These are phyloP conservation scores for Asclepias syriaca DNA, from an alignment of 257 asterid genomes.

Conservation along the genomic window DNA sequence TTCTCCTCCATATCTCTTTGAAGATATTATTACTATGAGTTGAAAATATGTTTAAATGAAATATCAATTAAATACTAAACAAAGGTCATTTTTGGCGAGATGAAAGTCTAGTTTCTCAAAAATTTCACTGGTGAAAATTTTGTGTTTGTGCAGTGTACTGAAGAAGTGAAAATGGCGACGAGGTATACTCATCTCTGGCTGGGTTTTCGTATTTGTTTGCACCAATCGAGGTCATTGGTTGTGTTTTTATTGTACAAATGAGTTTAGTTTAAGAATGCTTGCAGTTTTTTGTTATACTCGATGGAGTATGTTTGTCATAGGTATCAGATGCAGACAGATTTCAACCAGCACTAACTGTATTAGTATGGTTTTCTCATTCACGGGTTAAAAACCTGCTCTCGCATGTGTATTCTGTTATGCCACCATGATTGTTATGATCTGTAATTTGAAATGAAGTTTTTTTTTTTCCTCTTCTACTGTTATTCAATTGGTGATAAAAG, in stretches of 20 bases:
- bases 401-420: neutral
- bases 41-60: neutral
- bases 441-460: neutral
- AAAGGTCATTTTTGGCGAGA: neutral
- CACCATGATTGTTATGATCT: neutral
- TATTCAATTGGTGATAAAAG: neutral
- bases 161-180: conserved; percentile 27
- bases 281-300: neutral
- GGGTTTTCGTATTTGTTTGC: conserved; percentile 12
- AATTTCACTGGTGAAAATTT: conserved; percentile 2
- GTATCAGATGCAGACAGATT: neutral
- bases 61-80: neutral
- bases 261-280: neutral
- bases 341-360: neutral
- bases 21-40: neutral
- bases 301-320: conserved; percentile 7
- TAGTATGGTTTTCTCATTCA: neutral
- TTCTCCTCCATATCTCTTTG: neutral
- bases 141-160: conserved; percentile 34
- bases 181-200: conserved; percentile 13
- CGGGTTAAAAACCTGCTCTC: too few relatives aligned
- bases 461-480: neutral
- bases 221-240: conserved; percentile 5
- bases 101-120: neutral
- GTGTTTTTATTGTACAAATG: conserved; percentile 12